These are phyloP conservation scores for Candida sanyaensis DNA, from an alignment of 1,139 yeast species.

Conservation along the genomic window DNA sequence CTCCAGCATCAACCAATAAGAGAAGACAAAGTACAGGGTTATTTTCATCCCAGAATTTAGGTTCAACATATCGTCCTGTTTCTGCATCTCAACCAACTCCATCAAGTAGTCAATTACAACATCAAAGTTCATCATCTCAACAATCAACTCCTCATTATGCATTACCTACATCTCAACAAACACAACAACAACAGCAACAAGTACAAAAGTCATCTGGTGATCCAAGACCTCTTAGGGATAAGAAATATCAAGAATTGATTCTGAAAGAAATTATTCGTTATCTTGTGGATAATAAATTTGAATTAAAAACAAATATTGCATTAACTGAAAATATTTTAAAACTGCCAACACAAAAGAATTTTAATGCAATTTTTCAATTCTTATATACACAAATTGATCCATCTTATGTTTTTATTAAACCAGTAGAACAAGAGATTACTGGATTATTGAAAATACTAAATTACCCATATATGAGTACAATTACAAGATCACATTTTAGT, in stretches of 20 bases:
- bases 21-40: constrained; percentile 29
- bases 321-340: constrained; percentile 64
- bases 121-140: constrained; percentile 9
- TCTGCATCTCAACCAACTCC: constrained; percentile 8
- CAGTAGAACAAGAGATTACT: constrained; percentile 74
- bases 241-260: constrained; percentile 60
- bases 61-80: constrained; percentile 3
- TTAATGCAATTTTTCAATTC: constrained; percentile 77
- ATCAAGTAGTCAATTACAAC: constrained; percentile 6
- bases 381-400: constrained; percentile 79
- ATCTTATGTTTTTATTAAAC: constrained; percentile 63
- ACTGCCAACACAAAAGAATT: constrained; percentile 88
- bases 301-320: constrained; percentile 70
- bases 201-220: constrained; percentile 34
- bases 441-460: constrained; percentile 61
- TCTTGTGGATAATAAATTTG: constrained; percentile 64
- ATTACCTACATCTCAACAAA: constrained; percentile 8
- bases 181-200: constrained; percentile 10
- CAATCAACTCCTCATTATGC: constrained; percentile 8
- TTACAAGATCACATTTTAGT: constrained; percentile 80
- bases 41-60: constrained; percentile 1
- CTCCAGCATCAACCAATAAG: constrained; percentile 40
- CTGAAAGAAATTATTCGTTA: constrained; percentile 71
- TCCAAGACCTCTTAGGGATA: constrained; percentile 78
- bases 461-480: constrained; percentile 80